These are phyloP conservation scores for Coniochaeta ligniaria DNA, from an alignment of 2,329 filamentous ascomycete genomes.

Conservation along the genomic window DNA sequence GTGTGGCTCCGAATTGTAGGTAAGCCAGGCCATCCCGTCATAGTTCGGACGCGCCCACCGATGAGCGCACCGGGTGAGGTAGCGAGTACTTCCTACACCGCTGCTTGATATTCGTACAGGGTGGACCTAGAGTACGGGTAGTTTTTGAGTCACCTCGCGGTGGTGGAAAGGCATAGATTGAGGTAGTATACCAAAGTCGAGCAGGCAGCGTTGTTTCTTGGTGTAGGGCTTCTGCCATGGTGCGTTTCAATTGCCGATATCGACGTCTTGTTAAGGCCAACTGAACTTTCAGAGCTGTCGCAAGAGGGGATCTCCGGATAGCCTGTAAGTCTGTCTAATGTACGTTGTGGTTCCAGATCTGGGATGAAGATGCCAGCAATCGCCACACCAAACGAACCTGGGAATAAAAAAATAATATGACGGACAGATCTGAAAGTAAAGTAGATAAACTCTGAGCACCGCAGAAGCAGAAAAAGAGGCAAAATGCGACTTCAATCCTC, in stretches of 20 bases:
- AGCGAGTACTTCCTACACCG: background rate
- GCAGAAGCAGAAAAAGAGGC: background rate
- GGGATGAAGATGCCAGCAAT: background rate
- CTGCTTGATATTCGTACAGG: background rate
- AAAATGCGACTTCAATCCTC: background rate
- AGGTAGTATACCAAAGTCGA: no score
- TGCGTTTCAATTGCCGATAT: background rate
- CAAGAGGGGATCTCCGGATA: background rate
- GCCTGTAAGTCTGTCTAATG: no score
- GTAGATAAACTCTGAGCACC: background rate
- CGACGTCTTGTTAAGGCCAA: background rate
- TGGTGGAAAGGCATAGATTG: background rate
- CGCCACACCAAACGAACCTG: no score
- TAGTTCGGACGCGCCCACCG: background rate
- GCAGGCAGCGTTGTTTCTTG: no score
- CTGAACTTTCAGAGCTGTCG: background rate
- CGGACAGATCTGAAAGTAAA: background rate
- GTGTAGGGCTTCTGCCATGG: background rate
- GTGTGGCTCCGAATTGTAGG: background rate
- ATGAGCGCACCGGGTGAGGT: background rate
- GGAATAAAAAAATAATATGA: no score
- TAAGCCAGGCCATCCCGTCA: background rate
- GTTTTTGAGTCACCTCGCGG: background rate
- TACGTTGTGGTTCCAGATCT: background rate
- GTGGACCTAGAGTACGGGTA: background rate